Percentiles rank a stretch among this genome's conserved stretches.
phyloP scores from a whole-genome alignment of 805 yeast genomes.

The Tetrapisispora taiwanensis region DNA sequence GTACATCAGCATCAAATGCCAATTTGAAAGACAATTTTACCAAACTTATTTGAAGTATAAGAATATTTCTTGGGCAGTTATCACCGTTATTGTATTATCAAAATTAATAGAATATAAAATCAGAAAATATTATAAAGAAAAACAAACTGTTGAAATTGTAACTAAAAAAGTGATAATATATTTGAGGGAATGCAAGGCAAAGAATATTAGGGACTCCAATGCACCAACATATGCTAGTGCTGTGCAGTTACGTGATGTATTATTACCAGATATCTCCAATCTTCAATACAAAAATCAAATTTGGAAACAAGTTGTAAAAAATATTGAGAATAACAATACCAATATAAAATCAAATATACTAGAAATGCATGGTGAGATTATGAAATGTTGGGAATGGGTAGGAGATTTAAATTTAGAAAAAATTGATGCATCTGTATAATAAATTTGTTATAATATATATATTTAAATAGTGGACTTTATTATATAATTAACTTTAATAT shows the following conservation, averaged over 20 bases:
- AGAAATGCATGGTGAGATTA: slow-evolving; percentile 80
- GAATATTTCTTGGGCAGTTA: slow-evolving; percentile 8
- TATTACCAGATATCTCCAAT: slow-evolving; percentile 31
- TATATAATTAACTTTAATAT: too few species aligned
- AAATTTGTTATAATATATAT: too few species aligned
- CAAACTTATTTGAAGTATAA: slow-evolving; percentile 29
- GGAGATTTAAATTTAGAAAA: slow-evolving; percentile 25
- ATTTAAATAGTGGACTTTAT: too few species aligned
- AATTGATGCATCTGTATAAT: background rate
- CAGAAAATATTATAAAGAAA: slow-evolving; percentile 30
- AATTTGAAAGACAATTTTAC: slow-evolving; percentile 42
- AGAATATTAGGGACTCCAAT: slow-evolving; percentile 19
- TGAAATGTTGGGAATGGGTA: slow-evolving; percentile 84
- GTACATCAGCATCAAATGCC: slow-evolving; percentile 49
- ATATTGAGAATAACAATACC: slow-evolving; percentile 50
- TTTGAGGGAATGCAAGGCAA: slow-evolving; percentile 39
- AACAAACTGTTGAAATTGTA: slow-evolving; percentile 36
- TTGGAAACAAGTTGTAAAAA: slow-evolving; percentile 49
- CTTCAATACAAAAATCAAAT: slow-evolving; percentile 32
- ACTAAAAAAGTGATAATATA: slow-evolving; percentile 40
- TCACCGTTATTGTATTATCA: slow-evolving; percentile 7
- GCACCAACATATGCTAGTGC: slow-evolving; percentile 47
- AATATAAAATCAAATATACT: slow-evolving; percentile 51
- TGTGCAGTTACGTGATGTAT: slow-evolving; percentile 61
- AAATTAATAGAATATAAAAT: slow-evolving; percentile 30